These are phyloP conservation scores for Dendrobium officinale DNA, from an alignment of 106 monocot species.

Conservation along the genomic window DNA sequence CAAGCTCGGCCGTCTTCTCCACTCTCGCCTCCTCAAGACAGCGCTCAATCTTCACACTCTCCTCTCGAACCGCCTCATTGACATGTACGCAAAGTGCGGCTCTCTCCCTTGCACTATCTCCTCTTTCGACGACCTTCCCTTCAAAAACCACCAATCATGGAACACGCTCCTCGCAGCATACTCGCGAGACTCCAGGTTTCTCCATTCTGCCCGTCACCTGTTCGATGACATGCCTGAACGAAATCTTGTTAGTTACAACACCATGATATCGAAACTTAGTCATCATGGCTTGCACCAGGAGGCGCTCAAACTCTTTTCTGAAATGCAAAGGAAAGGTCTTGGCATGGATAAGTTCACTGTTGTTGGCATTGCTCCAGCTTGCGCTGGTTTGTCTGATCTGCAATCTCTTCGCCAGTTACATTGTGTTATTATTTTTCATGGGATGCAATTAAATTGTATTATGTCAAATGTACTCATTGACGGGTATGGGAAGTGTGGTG, in stretches of 20 bases:
- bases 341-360: conserved; percentile 49
- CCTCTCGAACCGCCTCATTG: conserved; percentile 55
- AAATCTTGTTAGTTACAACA: conserved; percentile 47
- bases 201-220: conserved; percentile 17
- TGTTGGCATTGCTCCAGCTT: conserved; percentile 32
- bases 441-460: conserved; percentile 28
- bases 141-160: conserved; percentile 42
- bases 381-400: conserved; percentile 18
- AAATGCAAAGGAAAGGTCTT: conserved; percentile 17
- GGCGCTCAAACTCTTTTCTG: conserved; percentile 24
- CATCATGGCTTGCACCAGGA: conserved; percentile 13
- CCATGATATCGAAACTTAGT: conserved; percentile 35
- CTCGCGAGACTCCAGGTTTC: conserved; percentile 5
- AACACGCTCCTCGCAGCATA: conserved; percentile 44
- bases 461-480: conserved; percentile 46
- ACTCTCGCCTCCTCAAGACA: conserved; percentile 44
- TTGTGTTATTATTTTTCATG: conserved; percentile 13
- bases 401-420: conserved; percentile 35
- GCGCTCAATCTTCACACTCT: conserved; percentile 41
- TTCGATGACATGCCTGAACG: conserved; percentile 42
- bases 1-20: conserved; percentile 24
- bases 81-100: conserved; percentile 35
- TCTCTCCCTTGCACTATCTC: conserved; percentile 7
- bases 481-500: conserved; percentile 63
- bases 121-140: conserved; percentile 27